Evolutionary conservation across 345 rosid genomes (phyloP).

Genomic region (Pseudoturritis turrita): DNA sequence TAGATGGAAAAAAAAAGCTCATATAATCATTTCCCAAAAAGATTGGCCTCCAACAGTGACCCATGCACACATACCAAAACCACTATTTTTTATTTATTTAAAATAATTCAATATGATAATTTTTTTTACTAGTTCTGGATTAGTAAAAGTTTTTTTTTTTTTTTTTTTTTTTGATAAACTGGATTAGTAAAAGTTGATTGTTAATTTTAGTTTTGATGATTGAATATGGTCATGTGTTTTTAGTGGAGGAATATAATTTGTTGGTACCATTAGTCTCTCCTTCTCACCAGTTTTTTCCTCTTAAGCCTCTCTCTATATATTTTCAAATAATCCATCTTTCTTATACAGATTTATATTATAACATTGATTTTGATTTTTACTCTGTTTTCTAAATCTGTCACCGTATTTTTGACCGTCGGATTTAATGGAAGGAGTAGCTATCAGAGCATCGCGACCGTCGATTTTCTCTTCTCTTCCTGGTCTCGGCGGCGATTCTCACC

Average conservation of each 20-base stretch:
- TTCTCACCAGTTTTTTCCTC: constrained; percentile 25
- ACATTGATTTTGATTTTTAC: background rate
- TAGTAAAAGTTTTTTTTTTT: no score
- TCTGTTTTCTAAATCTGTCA: no score
- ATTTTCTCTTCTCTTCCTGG: constrained; percentile 18
- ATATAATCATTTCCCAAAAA: constrained; percentile 16
- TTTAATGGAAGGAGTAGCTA: constrained; percentile 27
- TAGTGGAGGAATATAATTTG: constrained; percentile 18
- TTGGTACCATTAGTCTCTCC: constrained; percentile 8
- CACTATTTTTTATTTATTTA: background rate
- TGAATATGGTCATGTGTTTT: constrained; percentile 34
- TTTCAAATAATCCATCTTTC: background rate
- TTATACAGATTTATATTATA: background rate
- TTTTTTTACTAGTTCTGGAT: background rate
- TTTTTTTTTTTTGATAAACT: no score
- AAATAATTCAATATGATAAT: background rate
- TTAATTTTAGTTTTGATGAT: background rate
- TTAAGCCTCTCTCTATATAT: constrained; percentile 9
- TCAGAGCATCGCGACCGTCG: constrained; percentile 30
- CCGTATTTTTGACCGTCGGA: background rate
- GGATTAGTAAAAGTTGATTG: background rate
- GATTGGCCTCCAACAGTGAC: constrained; percentile 14
- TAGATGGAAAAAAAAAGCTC: constrained; percentile 10
- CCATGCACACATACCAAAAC: constrained; percentile 11
- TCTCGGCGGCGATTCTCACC: constrained; percentile 4